phyloP scores from a whole-genome alignment of 805 yeast genomes.

The Yarrowia sp. region DNA sequence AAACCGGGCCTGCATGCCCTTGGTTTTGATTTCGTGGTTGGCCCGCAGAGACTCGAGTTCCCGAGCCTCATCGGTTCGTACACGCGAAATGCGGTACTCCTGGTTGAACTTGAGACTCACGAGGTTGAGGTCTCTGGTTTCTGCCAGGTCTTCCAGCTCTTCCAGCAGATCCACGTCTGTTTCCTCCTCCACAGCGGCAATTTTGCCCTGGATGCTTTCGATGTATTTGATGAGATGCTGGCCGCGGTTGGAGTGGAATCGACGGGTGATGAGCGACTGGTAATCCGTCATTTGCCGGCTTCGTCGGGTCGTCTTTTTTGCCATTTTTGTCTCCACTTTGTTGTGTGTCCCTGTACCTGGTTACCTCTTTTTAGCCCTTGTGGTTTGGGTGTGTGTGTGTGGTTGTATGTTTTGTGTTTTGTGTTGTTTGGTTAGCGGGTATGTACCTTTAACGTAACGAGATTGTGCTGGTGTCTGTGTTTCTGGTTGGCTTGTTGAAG shows the following conservation, averaged over 20 bases:
- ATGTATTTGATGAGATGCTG: slow-evolving; percentile 20
- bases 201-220: slow-evolving; percentile 21
- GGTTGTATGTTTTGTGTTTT: neutral
- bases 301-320: slow-evolving; percentile 9
- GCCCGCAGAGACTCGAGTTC: slow-evolving; percentile 1
- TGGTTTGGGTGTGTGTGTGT: too few species aligned
- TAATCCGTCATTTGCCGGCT: slow-evolving; percentile 18
- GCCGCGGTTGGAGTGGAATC: slow-evolving; percentile 19
- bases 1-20: neutral
- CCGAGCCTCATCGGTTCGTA: neutral
- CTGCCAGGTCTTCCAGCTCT: slow-evolving; percentile 18
- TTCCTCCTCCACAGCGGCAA: slow-evolving; percentile 18
- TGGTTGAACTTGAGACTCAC: slow-evolving; percentile 20
- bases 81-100: slow-evolving; percentile 2
- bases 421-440: neutral
- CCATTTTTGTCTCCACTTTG: neutral
- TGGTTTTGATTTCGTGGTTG: slow-evolving; percentile 8
- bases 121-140: slow-evolving; percentile 2
- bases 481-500: neutral
- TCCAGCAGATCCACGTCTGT: slow-evolving; percentile 17
- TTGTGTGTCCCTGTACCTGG: neutral
- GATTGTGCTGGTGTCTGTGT: neutral
- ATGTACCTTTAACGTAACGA: neutral
- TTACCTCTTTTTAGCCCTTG: too few species aligned
- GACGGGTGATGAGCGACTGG: neutral